These are phyloP conservation scores for Clohesyomyces aquaticus DNA, from an alignment of 495 filamentous ascomycete species.

Conservation along the genomic window DNA sequence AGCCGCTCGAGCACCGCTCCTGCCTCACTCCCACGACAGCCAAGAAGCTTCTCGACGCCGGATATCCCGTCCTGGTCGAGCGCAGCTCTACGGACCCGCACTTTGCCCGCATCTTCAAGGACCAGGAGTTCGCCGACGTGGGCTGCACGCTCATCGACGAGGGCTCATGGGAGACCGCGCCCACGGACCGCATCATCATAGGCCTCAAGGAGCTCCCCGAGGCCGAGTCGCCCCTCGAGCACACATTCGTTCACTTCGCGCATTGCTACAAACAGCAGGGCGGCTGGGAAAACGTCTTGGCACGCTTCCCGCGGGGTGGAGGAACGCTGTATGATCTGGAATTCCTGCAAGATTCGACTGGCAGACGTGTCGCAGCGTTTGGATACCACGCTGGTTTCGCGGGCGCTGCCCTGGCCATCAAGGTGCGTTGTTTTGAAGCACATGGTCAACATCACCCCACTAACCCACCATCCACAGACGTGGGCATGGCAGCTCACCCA, in stretches of 20 bases:
- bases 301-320: conserved; percentile 78
- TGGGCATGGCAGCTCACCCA: conserved; percentile 89
- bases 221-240: conserved; percentile 82
- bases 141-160: conserved; percentile 80
- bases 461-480: conserved; percentile 54
- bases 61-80: conserved; percentile 81
- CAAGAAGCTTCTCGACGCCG: conserved; percentile 78
- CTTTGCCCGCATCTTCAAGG: conserved; percentile 78
- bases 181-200: conserved; percentile 78
- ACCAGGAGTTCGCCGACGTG: conserved; percentile 59
- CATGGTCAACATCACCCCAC: not conserved
- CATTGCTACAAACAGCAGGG: conserved; percentile 85
- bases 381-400: conserved; percentile 68
- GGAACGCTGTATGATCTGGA: conserved; percentile 89
- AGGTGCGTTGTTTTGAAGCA: conserved; percentile 11
- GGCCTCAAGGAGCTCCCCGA: conserved; percentile 95
- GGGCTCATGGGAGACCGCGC: conserved; percentile 77
- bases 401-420: conserved; percentile 38
- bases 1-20: conserved; percentile 45
- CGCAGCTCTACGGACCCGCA: conserved; percentile 56
- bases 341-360: conserved; percentile 78
- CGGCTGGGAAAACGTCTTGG: conserved; percentile 81
- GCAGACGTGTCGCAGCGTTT: conserved; percentile 76
- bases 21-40: conserved; percentile 68
- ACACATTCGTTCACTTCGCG: conserved; percentile 83